Conservation (phyloP, 2,329 filamentous ascomycete genomes). For the Alternaria atra region DNA sequence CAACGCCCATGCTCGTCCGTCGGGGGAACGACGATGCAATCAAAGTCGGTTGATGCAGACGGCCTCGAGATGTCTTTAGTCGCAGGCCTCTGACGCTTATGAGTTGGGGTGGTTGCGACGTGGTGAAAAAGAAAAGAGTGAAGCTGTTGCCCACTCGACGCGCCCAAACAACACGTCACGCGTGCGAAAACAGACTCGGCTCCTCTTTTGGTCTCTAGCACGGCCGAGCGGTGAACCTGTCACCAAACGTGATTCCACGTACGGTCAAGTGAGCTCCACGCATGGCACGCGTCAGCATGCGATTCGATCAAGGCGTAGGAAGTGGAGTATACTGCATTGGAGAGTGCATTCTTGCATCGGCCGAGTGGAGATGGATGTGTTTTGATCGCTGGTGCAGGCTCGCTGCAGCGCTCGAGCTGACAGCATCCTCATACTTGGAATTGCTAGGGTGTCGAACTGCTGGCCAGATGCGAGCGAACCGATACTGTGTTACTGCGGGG, state of each 20-base stretch:
- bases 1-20: slow-evolving; percentile 13
- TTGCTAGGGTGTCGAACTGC: slow-evolving; percentile 6
- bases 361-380: slow-evolving; percentile 7
- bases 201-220: slow-evolving; percentile 17
- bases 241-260: slow-evolving; percentile 25
- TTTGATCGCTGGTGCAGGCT: slow-evolving; percentile 10
- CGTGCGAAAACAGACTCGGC: slow-evolving; percentile 19
- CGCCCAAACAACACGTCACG: slow-evolving; percentile 33
- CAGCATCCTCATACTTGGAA: background rate
- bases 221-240: slow-evolving; percentile 15
- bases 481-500: slow-evolving; percentile 11
- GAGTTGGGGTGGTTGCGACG: slow-evolving; percentile 10
- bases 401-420: background rate
- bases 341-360: slow-evolving; percentile 4
- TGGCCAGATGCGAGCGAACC: slow-evolving; percentile 5
- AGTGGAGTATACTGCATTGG: background rate
- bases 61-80: slow-evolving; percentile 13
- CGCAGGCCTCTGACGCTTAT: slow-evolving; percentile 9
- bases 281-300: slow-evolving; percentile 45
- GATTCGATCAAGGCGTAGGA: slow-evolving; percentile 34
- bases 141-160: slow-evolving; percentile 29
- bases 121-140: background rate
- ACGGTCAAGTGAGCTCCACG: slow-evolving; percentile 38
- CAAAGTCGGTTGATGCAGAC: background rate
- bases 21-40: slow-evolving; percentile 8